A percentile compares a stretch with the other conserved stretches of the same genome.
These are phyloP conservation scores for Ananas comosus DNA, from an alignment of 176 grass and related monocot genomes.

Conservation along the genomic window DNA sequence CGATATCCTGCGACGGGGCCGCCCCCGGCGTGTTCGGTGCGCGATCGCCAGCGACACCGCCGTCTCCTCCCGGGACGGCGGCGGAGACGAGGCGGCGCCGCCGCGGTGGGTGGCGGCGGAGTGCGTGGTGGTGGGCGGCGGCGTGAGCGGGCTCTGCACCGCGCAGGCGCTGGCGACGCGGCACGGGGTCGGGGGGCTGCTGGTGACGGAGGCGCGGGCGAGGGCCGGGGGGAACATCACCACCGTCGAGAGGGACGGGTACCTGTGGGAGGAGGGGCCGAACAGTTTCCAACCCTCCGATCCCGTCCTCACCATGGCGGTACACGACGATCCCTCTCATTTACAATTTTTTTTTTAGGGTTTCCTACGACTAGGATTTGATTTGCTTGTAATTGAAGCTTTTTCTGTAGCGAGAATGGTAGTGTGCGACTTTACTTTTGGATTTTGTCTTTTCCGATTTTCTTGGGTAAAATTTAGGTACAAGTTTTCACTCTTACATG, in stretches of 20 bases:
- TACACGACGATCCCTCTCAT: slow-evolving; percentile 15
- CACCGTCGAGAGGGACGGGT: slow-evolving; percentile 62
- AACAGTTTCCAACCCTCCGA: slow-evolving; percentile 97
- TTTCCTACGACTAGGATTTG: too few species aligned
- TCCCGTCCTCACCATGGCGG: slow-evolving; percentile 66
- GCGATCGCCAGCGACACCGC: slow-evolving; percentile 2
- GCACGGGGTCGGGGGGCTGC: slow-evolving; percentile 36
- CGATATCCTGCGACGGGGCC: not conserved
- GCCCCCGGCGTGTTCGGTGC: not conserved
- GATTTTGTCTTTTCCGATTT: too few species aligned
- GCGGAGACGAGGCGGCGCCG: slow-evolving; percentile 10
- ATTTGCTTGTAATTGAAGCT: too few species aligned
- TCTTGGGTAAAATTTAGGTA: too few species aligned
- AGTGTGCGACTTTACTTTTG: too few species aligned
- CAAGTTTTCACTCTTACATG: too few species aligned
- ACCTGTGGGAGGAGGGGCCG: slow-evolving; percentile 88
- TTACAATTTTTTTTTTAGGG: not conserved
- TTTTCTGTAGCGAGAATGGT: too few species aligned
- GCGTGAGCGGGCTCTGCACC: slow-evolving; percentile 81
- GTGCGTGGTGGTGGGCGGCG: slow-evolving; percentile 84
- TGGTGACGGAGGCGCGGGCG: slow-evolving; percentile 71
- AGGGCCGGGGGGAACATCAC: slow-evolving; percentile 80
- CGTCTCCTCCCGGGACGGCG: not conserved
- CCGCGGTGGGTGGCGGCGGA: slow-evolving; percentile 38
- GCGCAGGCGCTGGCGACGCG: slow-evolving; percentile 66